These are phyloP conservation scores for Nothophaeocryptopus gaeumannii DNA, from an alignment of 2,329 filamentous ascomycete species.

Conservation along the genomic window DNA sequence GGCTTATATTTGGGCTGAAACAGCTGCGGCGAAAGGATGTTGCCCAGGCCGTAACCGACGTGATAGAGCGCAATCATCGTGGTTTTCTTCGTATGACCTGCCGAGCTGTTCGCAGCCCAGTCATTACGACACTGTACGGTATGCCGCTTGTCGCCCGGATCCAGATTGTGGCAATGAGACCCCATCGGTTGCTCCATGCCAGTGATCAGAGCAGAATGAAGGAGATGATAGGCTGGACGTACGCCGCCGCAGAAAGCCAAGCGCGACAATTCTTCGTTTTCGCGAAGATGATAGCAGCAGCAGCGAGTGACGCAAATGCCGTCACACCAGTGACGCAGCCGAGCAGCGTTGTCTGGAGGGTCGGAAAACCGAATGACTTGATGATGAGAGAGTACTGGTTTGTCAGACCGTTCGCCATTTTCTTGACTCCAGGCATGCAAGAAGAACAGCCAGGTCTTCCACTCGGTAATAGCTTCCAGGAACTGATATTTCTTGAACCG, in stretches of 20 bases:
- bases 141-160: slow-evolving; percentile 39
- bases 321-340: slow-evolving; percentile 21
- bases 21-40: slow-evolving; percentile 39
- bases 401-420: slow-evolving; percentile 41
- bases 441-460: slow-evolving; percentile 39
- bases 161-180: slow-evolving; percentile 39
- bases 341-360: slow-evolving; percentile 36
- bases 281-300: slow-evolving; percentile 32
- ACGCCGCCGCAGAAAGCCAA: slow-evolving; percentile 35
- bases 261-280: slow-evolving; percentile 30
- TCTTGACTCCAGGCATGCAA: slow-evolving; percentile 39
- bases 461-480: slow-evolving; percentile 34
- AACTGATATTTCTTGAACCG: slow-evolving; percentile 37
- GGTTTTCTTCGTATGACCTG: slow-evolving; percentile 45
- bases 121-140: slow-evolving; percentile 41
- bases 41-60: slow-evolving; percentile 38
- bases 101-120: slow-evolving; percentile 23
- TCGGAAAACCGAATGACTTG: slow-evolving; percentile 46
- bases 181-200: slow-evolving; percentile 41
- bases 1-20: slow-evolving; percentile 30
- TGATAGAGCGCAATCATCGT: slow-evolving; percentile 43
- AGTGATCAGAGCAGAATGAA: slow-evolving; percentile 38
- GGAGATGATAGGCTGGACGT: slow-evolving; percentile 38
- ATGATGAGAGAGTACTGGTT: slow-evolving; percentile 47
- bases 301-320: slow-evolving; percentile 23